These are phyloP conservation scores for Elongisporangium undulatum DNA, from an alignment of 352 stramenopile species.

Conservation along the genomic window DNA sequence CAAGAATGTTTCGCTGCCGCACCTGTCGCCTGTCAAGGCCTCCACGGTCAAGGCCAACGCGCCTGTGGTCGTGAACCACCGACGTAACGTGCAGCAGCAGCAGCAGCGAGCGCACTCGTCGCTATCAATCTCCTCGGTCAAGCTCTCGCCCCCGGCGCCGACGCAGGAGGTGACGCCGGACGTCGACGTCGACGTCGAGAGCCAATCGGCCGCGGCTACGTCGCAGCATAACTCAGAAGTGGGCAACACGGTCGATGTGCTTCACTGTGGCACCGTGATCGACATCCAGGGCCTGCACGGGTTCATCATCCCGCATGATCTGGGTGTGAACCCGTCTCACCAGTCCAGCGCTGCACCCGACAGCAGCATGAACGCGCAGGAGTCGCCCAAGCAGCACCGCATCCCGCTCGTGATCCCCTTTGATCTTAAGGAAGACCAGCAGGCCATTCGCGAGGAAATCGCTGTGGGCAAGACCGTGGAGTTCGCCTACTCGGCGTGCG, in stretches of 20 bases:
- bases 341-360: conserved; percentile 6
- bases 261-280: conserved; percentile 76
- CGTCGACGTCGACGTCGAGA: conserved; percentile 11
- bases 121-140: background rate
- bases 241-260: conserved; percentile 52
- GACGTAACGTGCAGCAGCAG: conserved; percentile 7
- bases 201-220: conserved; percentile 12
- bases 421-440: conserved; percentile 41
- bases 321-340: conserved; percentile 21
- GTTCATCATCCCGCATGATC: conserved; percentile 73
- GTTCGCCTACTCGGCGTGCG: conserved; percentile 42
- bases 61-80: conserved; percentile 13
- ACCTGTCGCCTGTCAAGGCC: conserved; percentile 28
- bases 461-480: conserved; percentile 64
- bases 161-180: conserved; percentile 9
- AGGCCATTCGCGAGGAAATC: conserved; percentile 38
- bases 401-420: conserved; percentile 72
- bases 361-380: conserved; percentile 3
- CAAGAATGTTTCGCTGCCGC: conserved; percentile 49
- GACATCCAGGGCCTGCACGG: conserved; percentile 69
- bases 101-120: conserved; percentile 1
- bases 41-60: conserved; percentile 9
- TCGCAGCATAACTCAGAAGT: conserved; percentile 20
- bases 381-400: conserved; percentile 22
- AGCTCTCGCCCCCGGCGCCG: background rate